Percentiles rank a stretch among this genome's conserved stretches.
These are phyloP conservation scores for Ottelia alismoides DNA, from an alignment of 106 monocot species.

Conservation along the genomic window DNA sequence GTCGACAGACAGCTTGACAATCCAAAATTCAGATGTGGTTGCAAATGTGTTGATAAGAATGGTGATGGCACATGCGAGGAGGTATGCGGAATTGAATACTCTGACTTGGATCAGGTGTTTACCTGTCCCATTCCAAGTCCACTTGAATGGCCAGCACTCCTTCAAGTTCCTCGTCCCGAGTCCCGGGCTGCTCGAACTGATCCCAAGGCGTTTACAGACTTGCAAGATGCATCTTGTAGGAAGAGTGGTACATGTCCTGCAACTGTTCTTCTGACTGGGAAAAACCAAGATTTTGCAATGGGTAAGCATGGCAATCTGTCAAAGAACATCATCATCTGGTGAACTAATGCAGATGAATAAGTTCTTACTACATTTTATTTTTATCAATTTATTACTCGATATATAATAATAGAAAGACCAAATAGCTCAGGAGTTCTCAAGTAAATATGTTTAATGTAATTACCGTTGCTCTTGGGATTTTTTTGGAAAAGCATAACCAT, in stretches of 20 bases:
- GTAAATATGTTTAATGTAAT: no score
- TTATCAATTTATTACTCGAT: no score
- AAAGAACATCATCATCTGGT: background rate
- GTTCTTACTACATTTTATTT: background rate
- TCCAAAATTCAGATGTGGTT: slow-evolving; percentile 1
- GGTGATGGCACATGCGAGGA: slow-evolving; percentile 2
- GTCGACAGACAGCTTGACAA: background rate
- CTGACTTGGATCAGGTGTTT: slow-evolving; percentile 6
- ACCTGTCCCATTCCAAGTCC: slow-evolving; percentile 9
- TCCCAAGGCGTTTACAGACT: background rate
- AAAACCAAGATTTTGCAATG: slow-evolving; percentile 14
- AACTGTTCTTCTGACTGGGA: slow-evolving; percentile 21
- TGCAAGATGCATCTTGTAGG: slow-evolving; percentile 5
- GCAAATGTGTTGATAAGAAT: background rate
- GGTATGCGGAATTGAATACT: slow-evolving; percentile 12
- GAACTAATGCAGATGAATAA: no score
- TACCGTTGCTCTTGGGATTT: no score
- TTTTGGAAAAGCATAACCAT: no score
- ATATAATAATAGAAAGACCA: no score
- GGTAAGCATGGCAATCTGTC: slow-evolving; percentile 10
- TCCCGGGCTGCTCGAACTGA: slow-evolving; percentile 7
- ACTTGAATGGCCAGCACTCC: slow-evolving; percentile 17
- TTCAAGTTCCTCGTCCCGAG: slow-evolving; percentile 19
- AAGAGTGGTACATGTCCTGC: slow-evolving; percentile 8
- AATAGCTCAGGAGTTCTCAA: no score